Evolutionary conservation across 176 grass and related monocot species (phyloP).

Genomic region (Aegilops umbellulata): DNA sequence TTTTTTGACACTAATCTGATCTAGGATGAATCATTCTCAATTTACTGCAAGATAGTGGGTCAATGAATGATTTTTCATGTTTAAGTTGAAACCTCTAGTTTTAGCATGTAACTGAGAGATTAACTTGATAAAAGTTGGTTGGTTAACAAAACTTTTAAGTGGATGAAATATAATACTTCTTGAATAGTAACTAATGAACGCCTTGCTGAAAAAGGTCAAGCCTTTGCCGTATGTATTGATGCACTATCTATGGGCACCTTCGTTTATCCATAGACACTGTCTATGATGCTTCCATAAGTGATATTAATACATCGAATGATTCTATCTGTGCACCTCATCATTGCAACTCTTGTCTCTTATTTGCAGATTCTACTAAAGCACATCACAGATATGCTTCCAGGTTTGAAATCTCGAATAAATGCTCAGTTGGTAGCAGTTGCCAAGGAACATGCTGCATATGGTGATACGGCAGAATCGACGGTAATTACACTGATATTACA

Average conservation of each 20-base stretch:
- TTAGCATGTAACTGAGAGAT: neutral
- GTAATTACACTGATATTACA: conserved; percentile 39
- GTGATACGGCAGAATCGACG: conserved; percentile 81
- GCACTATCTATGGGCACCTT: neutral
- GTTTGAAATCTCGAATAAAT: conserved; percentile 84
- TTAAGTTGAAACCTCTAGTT: conserved; percentile 6
- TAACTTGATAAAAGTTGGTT: neutral
- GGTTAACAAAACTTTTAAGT: neutral
- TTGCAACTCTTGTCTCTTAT: neutral
- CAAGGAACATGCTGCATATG: conserved; percentile 85
- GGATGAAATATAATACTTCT: neutral
- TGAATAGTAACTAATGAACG: neutral
- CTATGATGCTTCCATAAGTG: conserved; percentile 13
- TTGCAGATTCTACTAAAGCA: conserved; percentile 88
- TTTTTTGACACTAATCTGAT: neutral
- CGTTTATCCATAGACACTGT: neutral
- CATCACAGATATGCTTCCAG: conserved; percentile 85
- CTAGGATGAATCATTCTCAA: neutral
- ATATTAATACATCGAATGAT: conserved; percentile 7
- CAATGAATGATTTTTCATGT: neutral
- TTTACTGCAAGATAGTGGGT: conserved; percentile 2
- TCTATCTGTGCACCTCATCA: conserved; percentile 17
- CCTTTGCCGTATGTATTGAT: neutral
- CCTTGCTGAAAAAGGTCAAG: neutral
- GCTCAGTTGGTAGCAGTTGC: conserved; percentile 73